Evolutionary conservation across 148 eudicot species (phyloP), one percentile per base, ranked within the genome.

Genomic region (Cornus kousa): DNA sequence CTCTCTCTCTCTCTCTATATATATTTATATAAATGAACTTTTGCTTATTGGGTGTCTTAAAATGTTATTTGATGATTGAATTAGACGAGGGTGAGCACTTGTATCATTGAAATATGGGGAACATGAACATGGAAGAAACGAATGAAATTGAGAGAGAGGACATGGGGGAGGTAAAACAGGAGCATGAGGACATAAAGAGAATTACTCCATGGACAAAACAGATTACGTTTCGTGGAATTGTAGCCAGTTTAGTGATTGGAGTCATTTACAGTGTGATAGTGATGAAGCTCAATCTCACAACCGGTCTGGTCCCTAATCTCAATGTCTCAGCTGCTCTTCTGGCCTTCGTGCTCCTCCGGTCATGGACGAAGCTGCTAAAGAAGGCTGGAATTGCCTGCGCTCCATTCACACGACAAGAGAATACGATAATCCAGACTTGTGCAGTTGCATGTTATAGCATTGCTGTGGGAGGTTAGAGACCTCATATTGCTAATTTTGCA

Each of bases 321-420:
- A 94, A 94, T 77, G 98, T 94, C 7, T 91, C 96, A 2, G 98
- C 94, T 62, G 98, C 96, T 11, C 88, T 94, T 28, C 88, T 92
- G 73, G 98, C 94, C 2, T 91, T 77, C 76, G 91, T 92, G 67
- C 76, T 87, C 16, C 78, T 92, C 1, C 71, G 75, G 22, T 79
- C 86, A 53, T 94, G 98, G 98, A 91, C 93, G 3, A 81, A 85
- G 24, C 67, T 94, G 43, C 82, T 92, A n/a, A 74, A 89, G 0
- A 94, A 85, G 84, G 82, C 84, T 32, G 90, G 92, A 64, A 65
- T 90, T 83, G 71, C 77, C 2, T 74, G 88, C 4, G 69, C 22
- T 19, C 94, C 94, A 9, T 90, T 92, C 69, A 92, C 91, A 20
- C 82, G 82, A 74, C 97, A 92, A 76, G 97, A 92, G 83, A 92